Conservation (phyloP, 495 filamentous ascomycete species). For the Talaromyces proteolyticus region DNA sequence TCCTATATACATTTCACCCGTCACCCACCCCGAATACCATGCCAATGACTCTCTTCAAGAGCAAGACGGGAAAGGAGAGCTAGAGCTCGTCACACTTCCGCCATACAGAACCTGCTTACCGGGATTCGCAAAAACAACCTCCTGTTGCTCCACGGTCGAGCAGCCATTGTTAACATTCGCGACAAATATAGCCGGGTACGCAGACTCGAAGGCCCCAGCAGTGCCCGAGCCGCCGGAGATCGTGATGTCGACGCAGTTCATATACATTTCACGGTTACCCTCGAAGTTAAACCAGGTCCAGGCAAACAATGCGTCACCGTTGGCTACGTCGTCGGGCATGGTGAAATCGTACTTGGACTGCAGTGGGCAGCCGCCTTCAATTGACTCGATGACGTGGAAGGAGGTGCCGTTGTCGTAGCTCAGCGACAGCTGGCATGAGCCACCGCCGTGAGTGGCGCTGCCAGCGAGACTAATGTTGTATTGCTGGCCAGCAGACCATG, state of each 20-base stretch:
- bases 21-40: too few relatives aligned
- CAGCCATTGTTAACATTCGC: constrained; percentile 48
- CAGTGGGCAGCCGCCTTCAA: constrained; percentile 34
- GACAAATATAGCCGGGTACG: constrained; percentile 49
- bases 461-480: constrained; percentile 56
- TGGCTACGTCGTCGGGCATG: constrained; percentile 54
- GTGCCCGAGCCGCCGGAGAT: constrained; percentile 36
- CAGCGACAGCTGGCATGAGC: constrained; percentile 39
- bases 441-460: constrained; percentile 40
- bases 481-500: constrained; percentile 37
- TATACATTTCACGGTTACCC: constrained; percentile 57
- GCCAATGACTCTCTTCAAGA: not conserved
- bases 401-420: constrained; percentile 31
- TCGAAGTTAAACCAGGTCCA: constrained; percentile 58
- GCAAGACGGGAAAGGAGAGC: not conserved
- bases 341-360: constrained; percentile 50
- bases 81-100: not conserved
- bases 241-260: constrained; percentile 50
- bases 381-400: constrained; percentile 30
- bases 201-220: constrained; percentile 11
- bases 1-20: not conserved
- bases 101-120: constrained; percentile 1
- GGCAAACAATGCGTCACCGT: constrained; percentile 44
- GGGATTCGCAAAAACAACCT: constrained; percentile 17
- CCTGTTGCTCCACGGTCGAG: constrained; percentile 20